A percentile compares a stretch with the other conserved stretches of the same genome.
These are phyloP conservation scores for Aspergillus indologenus DNA, from an alignment of 495 filamentous ascomycete genomes.

Conservation along the genomic window DNA sequence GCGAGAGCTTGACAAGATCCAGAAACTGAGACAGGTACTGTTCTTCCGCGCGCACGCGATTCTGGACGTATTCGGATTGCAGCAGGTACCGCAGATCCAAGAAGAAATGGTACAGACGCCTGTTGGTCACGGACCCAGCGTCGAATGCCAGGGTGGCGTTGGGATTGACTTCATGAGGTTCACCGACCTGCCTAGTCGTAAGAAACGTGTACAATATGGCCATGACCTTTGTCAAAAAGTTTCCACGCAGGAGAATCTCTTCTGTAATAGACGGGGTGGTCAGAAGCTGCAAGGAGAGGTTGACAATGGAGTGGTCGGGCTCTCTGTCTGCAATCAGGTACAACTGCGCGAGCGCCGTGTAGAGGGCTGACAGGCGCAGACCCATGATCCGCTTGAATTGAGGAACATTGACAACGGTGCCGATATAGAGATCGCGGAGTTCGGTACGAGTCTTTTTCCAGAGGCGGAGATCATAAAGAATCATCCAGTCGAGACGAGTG, in stretches of 20 bases:
- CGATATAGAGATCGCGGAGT: constrained; percentile 90
- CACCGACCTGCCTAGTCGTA: constrained; percentile 90
- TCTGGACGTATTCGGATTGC: constrained; percentile 79
- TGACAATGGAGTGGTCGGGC: constrained; percentile 97
- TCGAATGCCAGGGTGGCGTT: constrained; percentile 87
- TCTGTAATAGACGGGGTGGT: constrained; percentile 94
- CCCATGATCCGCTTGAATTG: constrained; percentile 96
- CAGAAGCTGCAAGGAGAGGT: constrained; percentile 91
- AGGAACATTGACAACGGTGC: constrained; percentile 90
- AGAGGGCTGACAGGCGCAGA: constrained; percentile 86
- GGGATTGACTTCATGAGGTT: constrained; percentile 80
- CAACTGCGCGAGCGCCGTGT: constrained; percentile 87
- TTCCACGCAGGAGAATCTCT: constrained; percentile 91
- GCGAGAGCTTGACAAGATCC: constrained; percentile 90
- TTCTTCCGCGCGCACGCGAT: constrained; percentile 73
- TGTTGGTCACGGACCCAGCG: constrained; percentile 85
- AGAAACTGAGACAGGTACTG: constrained; percentile 91
- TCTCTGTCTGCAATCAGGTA: constrained; percentile 96
- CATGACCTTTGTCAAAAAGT: constrained; percentile 92
- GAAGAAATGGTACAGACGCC: constrained; percentile 96
- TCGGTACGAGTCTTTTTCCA: constrained; percentile 95
- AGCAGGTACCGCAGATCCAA: constrained; percentile 87
- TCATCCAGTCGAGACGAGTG: constrained; percentile 89
- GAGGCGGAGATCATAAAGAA: constrained; percentile 91
- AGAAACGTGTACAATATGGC: constrained; percentile 96